These are phyloP conservation scores for Coriaria nepalensis DNA, from an alignment of 306 rosid species.

Conservation along the genomic window DNA sequence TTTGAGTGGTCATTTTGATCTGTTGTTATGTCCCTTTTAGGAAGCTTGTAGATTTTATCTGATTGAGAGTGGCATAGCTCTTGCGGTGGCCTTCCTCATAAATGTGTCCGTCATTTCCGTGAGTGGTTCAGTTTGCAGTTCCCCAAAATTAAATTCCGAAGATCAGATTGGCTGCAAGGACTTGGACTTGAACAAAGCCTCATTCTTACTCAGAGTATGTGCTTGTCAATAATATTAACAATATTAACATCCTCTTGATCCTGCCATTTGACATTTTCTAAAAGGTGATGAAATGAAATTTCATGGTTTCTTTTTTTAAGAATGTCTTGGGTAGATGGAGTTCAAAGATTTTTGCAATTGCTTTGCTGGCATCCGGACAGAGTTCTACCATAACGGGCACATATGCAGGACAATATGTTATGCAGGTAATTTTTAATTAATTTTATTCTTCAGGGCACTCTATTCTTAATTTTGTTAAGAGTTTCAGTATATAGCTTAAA, in stretches of 20 bases:
- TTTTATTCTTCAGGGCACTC: not conserved
- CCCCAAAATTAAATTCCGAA: constrained; percentile 49
- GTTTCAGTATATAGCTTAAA: not conserved
- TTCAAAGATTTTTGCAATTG: constrained; percentile 82
- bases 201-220: constrained; percentile 76
- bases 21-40: constrained; percentile 25
- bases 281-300: not conserved
- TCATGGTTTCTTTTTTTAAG: constrained; percentile 21
- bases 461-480: not conserved
- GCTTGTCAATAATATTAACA: constrained; percentile 12
- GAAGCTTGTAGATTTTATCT: constrained; percentile 90
- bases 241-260: constrained; percentile 1
- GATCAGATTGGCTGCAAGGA: constrained; percentile 62
- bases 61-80: constrained; percentile 93
- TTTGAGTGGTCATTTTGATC: not conserved
- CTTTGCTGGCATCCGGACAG: constrained; percentile 96
- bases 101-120: constrained; percentile 80
- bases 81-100: constrained; percentile 72
- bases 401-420: constrained; percentile 95
- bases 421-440: constrained; percentile 53
- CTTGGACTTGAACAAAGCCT: constrained; percentile 87
- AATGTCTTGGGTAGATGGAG: constrained; percentile 97
- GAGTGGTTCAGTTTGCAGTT: constrained; percentile 79
- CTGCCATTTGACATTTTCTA: constrained; percentile 2
- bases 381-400: constrained; percentile 99